A percentile compares a stretch with the other conserved stretches of the same genome.
These are phyloP conservation scores for Sanguinoderma infundibulare DNA, from an alignment of 1,284 basidiomycete genomes.

Conservation along the genomic window DNA sequence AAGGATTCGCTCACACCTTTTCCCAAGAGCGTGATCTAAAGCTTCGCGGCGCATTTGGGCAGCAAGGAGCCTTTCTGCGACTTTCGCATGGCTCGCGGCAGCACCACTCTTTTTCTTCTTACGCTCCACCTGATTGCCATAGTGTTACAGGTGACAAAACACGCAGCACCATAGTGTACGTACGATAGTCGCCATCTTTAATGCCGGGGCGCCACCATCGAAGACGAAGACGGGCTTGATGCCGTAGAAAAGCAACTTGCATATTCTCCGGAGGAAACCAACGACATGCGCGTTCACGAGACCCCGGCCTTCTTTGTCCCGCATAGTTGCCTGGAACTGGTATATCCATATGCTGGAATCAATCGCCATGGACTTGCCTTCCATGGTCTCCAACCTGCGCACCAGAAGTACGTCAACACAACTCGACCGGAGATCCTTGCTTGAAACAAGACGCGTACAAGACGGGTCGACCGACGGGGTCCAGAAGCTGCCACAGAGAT, in stretches of 20 bases:
- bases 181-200: slow-evolving; percentile 90
- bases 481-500: slow-evolving; percentile 91
- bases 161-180: slow-evolving; percentile 34
- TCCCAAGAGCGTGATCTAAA: slow-evolving; percentile 68
- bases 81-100: slow-evolving; percentile 78
- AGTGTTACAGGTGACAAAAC: neutral
- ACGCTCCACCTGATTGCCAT: slow-evolving; percentile 67
- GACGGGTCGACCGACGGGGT: slow-evolving; percentile 88
- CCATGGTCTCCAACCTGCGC: slow-evolving; percentile 85
- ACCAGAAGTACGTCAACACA: slow-evolving; percentile 7
- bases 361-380: slow-evolving; percentile 91
- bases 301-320: slow-evolving; percentile 92
- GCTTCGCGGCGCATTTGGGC: slow-evolving; percentile 95
- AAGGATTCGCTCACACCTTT: slow-evolving; percentile 23
- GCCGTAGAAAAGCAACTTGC: slow-evolving; percentile 95
- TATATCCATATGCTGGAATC: slow-evolving; percentile 99
- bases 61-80: slow-evolving; percentile 91
- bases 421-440: slow-evolving; percentile 2
- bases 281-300: slow-evolving; percentile 95
- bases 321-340: slow-evolving; percentile 98
- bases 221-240: slow-evolving; percentile 98
- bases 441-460: slow-evolving; percentile 55
- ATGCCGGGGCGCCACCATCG: slow-evolving; percentile 89
- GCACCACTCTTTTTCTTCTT: slow-evolving; percentile 90
- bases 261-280: slow-evolving; percentile 92